Evolutionary conservation across 2,329 filamentous ascomycete species (phyloP).

Genomic region (Dactylonectria macrodidyma): DNA sequence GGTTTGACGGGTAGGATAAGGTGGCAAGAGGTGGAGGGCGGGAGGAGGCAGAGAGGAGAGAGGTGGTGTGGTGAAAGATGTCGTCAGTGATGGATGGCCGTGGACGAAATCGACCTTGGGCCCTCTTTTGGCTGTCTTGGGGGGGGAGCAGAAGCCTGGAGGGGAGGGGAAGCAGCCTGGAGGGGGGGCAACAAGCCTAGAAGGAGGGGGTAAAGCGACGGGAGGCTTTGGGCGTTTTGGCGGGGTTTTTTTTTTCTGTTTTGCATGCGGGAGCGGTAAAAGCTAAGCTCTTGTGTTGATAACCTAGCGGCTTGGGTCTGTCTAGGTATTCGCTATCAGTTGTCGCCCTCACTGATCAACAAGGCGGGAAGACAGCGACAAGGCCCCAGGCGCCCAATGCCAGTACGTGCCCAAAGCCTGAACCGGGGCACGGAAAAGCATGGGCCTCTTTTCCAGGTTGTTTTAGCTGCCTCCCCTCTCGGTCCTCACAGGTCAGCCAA

Average conservation of each 20-base stretch:
- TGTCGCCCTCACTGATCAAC: conserved; percentile 13
- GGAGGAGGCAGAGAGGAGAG: conserved; percentile 39
- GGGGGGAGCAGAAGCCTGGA: conserved; percentile 17
- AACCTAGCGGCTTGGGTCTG: background rate
- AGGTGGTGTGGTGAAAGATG: conserved; percentile 52
- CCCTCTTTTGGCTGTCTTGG: conserved; percentile 33
- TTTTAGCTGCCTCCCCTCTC: background rate
- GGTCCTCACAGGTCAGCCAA: no score
- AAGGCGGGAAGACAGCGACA: background rate
- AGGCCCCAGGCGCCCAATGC: conserved; percentile 21
- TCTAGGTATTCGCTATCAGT: conserved; percentile 1
- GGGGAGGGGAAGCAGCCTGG: conserved; percentile 8
- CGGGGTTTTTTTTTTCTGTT: conserved; percentile 51
- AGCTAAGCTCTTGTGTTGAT: conserved; percentile 38
- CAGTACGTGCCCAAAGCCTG: conserved; percentile 17
- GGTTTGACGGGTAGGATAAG: conserved; percentile 19
- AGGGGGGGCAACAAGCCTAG: conserved; percentile 21
- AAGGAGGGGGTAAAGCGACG: conserved; percentile 35
- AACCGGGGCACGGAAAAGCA: conserved; percentile 22
- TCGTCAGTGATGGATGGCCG: conserved; percentile 53
- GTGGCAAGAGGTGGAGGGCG: conserved; percentile 34
- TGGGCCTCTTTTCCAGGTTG: conserved; percentile 20
- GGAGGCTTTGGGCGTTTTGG: conserved; percentile 41
- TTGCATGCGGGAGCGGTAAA: conserved; percentile 41
- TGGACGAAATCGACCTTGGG: conserved; percentile 42